Evolutionary conservation across 257 asterid species (phyloP), one percentile per base, ranked within the genome.

Genomic region (Nicotiana sylvestris): DNA sequence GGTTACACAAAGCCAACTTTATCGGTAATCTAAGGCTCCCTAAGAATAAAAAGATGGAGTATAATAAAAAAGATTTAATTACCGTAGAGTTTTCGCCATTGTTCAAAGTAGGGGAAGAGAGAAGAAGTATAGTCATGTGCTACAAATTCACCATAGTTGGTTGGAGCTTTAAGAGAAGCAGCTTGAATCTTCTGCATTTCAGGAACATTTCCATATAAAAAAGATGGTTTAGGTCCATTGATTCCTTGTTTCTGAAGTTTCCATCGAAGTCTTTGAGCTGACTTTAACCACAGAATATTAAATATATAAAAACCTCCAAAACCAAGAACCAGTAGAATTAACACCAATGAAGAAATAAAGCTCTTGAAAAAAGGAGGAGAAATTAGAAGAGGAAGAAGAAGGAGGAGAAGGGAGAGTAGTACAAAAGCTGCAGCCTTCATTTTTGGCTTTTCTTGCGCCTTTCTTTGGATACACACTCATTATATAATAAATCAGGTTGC

Each of bases 71-170:
- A 9, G 18, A 39, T 39, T 1, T 61, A 5, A 69, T 82, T 88
- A 94, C 97, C 98, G 37, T 91, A 92, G 86, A 90, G 78, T 86
- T 92, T 93, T 79, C 98, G 87, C 98, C 98, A 94, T 51, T 91
- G 92, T 53, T 93, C 97, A 49, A 94, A 94, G 87, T 94, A 92
- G 21, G 98, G 98, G 57, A 94, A 94, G 85, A 94, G 91, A 2
- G 94, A 90, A 27, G 97, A 89, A 7, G 97, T 92, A 84, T 94
- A 94, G 49, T 94, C 97, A 86, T 94, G 98, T n/a, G 94, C 98
- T 15, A 94, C 89, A 58, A 90, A 89, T 61, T 90, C 93, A 68
- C 85, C 88, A 72, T 72, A 51, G 3, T 84, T 68, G 6, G 69
- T 65, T 2, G 81, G 84, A 16, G 88, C 53, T 55, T 86, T 81